These are phyloP conservation scores for Boletus pseudo-olivaceus DNA, from an alignment of 768 basidiomycete species.

Conservation along the genomic window DNA sequence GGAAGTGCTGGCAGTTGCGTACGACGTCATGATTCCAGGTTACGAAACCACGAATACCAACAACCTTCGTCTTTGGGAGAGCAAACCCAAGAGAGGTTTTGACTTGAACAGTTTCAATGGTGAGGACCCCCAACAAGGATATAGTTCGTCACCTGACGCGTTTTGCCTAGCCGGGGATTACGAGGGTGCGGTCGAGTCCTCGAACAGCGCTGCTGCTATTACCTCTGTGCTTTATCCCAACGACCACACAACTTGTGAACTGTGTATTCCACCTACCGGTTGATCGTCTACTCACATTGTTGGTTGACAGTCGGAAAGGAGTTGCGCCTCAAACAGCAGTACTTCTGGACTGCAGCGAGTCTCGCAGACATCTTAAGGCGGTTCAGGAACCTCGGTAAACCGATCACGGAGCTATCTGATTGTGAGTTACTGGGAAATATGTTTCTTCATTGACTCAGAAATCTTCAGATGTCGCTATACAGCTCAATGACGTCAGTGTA, in stretches of 20 bases:
- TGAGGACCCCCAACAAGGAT: slow-evolving; percentile 23
- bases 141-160: background rate
- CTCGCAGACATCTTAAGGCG: slow-evolving; percentile 87
- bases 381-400: slow-evolving; percentile 86
- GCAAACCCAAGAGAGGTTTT: slow-evolving; percentile 84
- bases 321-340: slow-evolving; percentile 92
- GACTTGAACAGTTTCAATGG: slow-evolving; percentile 96
- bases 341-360: slow-evolving; percentile 91
- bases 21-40: slow-evolving; percentile 90
- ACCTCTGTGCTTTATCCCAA: slow-evolving; percentile 96
- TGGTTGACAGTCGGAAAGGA: slow-evolving; percentile 69
- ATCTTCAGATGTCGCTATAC: slow-evolving; percentile 74
- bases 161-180: slow-evolving; percentile 76
- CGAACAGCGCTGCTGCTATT: slow-evolving; percentile 89
- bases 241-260: slow-evolving; percentile 71
- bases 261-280: background rate
- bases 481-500: slow-evolving; percentile 80
- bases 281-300: background rate
- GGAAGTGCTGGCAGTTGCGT: slow-evolving; percentile 90
- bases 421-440: slow-evolving; percentile 41
- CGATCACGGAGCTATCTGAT: slow-evolving; percentile 78
- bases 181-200: slow-evolving; percentile 81
- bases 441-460: slow-evolving; percentile 3
- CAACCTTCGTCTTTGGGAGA: slow-evolving; percentile 85
- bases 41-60: slow-evolving; percentile 83